Percentiles rank a stretch among this genome's conserved stretches.
These are phyloP conservation scores for Hyaloperonospora arabidopsidis DNA, from an alignment of 352 stramenopile genomes.

Conservation along the genomic window DNA sequence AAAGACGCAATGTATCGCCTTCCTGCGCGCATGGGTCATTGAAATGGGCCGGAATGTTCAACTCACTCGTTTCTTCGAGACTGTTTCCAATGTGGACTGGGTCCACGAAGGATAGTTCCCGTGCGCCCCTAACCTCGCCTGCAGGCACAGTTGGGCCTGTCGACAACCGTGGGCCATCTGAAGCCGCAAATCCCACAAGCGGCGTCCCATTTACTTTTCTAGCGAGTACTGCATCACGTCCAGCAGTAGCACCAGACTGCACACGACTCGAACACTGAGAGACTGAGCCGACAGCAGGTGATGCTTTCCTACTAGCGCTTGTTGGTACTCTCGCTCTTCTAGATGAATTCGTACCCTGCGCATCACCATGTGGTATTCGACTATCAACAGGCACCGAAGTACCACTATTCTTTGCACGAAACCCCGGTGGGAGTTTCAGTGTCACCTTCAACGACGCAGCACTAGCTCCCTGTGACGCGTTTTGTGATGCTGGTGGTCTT, in stretches of 20 bases:
- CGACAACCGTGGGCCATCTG: conserved; percentile 30
- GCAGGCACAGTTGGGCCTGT: conserved; percentile 42
- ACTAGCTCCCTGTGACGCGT: conserved; percentile 18
- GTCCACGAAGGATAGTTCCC: conserved; percentile 45
- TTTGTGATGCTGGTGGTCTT: conserved; percentile 26
- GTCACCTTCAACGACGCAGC: conserved; percentile 48
- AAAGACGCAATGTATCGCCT: conserved; percentile 58
- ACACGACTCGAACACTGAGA: conserved; percentile 9
- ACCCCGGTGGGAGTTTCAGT: conserved; percentile 48
- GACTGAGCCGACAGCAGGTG: conserved; percentile 10
- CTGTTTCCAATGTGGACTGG: conserved; percentile 16
- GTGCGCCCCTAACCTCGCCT: conserved; percentile 53
- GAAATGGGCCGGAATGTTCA: conserved; percentile 53
- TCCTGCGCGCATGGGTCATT: conserved; percentile 61
- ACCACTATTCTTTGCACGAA: conserved; percentile 28
- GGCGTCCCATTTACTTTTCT: conserved; percentile 7
- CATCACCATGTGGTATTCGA: conserved; percentile 32
- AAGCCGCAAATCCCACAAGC: neutral
- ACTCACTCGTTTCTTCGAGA: conserved; percentile 50
- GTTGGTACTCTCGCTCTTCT: conserved; percentile 31
- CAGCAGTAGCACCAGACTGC: conserved; percentile 3
- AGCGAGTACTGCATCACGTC: conserved; percentile 2
- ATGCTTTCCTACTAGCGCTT: conserved; percentile 17
- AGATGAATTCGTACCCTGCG: conserved; percentile 35
- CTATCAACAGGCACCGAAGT: conserved; percentile 8